Base-by-base conservation (phyloP, 2,329 filamentous ascomycete genomes). In the Drechslerella stenobrocha region DNA sequence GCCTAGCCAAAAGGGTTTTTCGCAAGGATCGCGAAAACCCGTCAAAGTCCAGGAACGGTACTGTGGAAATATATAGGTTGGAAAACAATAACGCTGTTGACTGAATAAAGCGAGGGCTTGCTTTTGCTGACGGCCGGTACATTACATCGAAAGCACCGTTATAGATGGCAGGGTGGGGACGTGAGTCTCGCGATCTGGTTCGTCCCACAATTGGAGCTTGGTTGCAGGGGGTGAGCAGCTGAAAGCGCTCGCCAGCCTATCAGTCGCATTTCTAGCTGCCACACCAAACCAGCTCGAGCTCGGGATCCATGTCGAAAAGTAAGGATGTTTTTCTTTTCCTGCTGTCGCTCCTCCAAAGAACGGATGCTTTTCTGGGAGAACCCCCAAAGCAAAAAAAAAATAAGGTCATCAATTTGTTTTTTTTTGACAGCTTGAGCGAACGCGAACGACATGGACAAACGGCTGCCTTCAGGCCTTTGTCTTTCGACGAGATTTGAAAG, bases 231-330 rank as follows among this genome's bases (percentile, higher is more conserved):
- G 44, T 50, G 26, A 59, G 37, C 61, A 66, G 61, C 61, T 66
- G 61, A 66, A 66, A 59, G 61, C 47, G 52, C 47, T 24, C 52
- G 37, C 20, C 40, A 66, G 52, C 61, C 61, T 58, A 66, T 66
- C 61, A 66, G 55, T 59, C 52, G 50, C 52, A 34, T 58, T 66
- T 59, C 34, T 8, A 44, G 34, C 56, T 66, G 61, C 61, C 61
- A 66, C 61, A 66, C 61, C 61, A 66, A 66, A 66, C 61, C 58
- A 59, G 61, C 61, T 66, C 48, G 48, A 66, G 61, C 61, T 66
- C 61, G 53, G 18, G 35, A 66, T 51, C 61, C 61, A 32, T 52
- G 61, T 55, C 34, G 18, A 47, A 20, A 53, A 53, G 61, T 47
- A 59, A 65, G 53, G 53, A 47, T 66, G 45, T 53, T 53, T n/a